phyloP scores from a whole-genome alignment of 1,284 basidiomycete species.

The Fomitopsis palustris region DNA sequence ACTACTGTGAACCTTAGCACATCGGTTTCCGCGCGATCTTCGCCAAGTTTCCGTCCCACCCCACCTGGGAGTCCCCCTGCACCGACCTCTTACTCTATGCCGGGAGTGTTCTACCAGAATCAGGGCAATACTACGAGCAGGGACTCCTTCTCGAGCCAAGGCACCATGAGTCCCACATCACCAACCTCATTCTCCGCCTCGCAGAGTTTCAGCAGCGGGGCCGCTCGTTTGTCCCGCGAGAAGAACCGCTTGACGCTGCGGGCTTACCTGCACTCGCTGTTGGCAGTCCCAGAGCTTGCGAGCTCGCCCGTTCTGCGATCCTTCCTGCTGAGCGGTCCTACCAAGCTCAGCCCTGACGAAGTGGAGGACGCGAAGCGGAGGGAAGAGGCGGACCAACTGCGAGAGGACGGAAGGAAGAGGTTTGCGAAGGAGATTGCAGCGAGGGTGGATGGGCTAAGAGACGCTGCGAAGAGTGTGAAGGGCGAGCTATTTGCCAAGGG shows the following conservation, averaged over 20 bases:
- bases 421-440: conserved; percentile 88
- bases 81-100: conserved; percentile 2
- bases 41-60: conserved; percentile 27
- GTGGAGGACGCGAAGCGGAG: conserved; percentile 74
- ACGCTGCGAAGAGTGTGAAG: conserved; percentile 84
- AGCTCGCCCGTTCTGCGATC: conserved; percentile 84
- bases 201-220: conserved; percentile 8
- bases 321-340: conserved; percentile 84
- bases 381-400: conserved; percentile 86
- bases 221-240: conserved; percentile 72
- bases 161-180: conserved; percentile 18
- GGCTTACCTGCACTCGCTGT: conserved; percentile 82
- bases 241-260: conserved; percentile 95
- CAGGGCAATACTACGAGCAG: conserved; percentile 13
- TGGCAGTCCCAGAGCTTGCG: conserved; percentile 72
- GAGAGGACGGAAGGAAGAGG: conserved; percentile 83
- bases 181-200: conserved; percentile 3
- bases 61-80: conserved; percentile 14
- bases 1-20: conserved; percentile 49
- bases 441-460: conserved; percentile 85
- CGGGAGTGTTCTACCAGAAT: neutral
- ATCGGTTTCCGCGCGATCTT: conserved; percentile 27
- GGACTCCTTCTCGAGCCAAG: conserved; percentile 21
- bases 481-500: conserved; percentile 87
- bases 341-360: conserved; percentile 71